A percentile compares a stretch with the other conserved stretches of the same genome.
phyloP scores from a whole-genome alignment of 1,139 yeast species.

The Geotrichum candidum region DNA sequence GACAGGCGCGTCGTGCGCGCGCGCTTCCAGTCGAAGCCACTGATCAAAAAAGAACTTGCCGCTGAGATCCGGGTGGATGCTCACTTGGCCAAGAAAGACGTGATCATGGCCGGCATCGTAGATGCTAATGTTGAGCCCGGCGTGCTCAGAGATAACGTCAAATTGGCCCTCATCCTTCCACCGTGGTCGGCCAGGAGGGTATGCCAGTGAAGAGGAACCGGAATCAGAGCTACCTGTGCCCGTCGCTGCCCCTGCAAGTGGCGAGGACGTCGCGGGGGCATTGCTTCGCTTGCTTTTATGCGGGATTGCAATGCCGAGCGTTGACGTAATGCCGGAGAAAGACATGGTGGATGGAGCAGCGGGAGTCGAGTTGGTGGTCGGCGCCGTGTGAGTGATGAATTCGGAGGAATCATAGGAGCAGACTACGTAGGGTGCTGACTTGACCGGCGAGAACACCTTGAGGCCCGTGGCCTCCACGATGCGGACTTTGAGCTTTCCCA shows the following conservation, averaged over 20 bases:
- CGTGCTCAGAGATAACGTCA: slow-evolving; percentile 73
- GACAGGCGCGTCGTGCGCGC: slow-evolving; percentile 71
- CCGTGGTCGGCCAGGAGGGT: slow-evolving; percentile 46
- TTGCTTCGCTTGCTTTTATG: slow-evolving; percentile 32
- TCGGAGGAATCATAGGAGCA: slow-evolving; percentile 92
- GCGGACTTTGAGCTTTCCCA: slow-evolving; percentile 71
- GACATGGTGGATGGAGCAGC: background rate
- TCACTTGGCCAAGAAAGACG: slow-evolving; percentile 76
- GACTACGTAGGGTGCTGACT: slow-evolving; percentile 80
- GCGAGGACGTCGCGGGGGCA: slow-evolving; percentile 6
- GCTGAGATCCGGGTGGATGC: slow-evolving; percentile 61
- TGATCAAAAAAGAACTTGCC: slow-evolving; percentile 42
- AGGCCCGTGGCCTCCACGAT: slow-evolving; percentile 75
- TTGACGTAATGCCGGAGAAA: slow-evolving; percentile 21
- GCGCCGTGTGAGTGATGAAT: slow-evolving; percentile 65
- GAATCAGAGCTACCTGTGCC: slow-evolving; percentile 26
- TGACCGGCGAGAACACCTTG: slow-evolving; percentile 43
- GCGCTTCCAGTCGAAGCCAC: slow-evolving; percentile 71
- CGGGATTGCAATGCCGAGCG: slow-evolving; percentile 38
- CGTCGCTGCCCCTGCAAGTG: slow-evolving; percentile 11
- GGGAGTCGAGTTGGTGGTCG: slow-evolving; percentile 13
- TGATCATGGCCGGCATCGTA: slow-evolving; percentile 83
- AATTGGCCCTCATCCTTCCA: slow-evolving; percentile 92
- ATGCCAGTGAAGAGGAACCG: slow-evolving; percentile 25
- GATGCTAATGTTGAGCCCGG: slow-evolving; percentile 74